Conservation (phyloP, 306 rosid genomes). For the Sphenostylis stenocarpa region DNA sequence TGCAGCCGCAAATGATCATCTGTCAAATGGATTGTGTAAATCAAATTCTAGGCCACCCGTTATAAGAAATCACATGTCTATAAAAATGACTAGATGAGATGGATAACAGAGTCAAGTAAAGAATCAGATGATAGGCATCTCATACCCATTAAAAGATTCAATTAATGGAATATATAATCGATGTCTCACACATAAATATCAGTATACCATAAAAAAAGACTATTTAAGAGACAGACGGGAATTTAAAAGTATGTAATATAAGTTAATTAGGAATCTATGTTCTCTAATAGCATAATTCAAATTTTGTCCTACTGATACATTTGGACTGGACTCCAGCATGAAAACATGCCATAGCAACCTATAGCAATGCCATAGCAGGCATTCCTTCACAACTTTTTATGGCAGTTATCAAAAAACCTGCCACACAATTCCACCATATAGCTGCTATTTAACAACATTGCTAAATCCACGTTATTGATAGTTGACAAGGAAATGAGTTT, state of each 20-base stretch:
- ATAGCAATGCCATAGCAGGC: no score
- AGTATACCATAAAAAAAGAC: background rate
- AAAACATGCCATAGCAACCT: no score
- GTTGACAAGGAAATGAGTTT: no score
- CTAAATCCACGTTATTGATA: no score
- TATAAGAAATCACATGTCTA: background rate
- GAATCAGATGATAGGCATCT: background rate
- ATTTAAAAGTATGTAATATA: background rate
- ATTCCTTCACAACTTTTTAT: no score
- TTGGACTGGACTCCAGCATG: background rate
- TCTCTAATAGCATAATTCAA: background rate
- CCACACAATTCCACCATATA: no score
- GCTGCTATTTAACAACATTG: no score
- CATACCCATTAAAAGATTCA: background rate
- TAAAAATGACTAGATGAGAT: background rate
- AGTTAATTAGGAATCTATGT: constrained; percentile 1
- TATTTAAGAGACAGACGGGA: background rate
- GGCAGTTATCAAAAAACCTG: no score
- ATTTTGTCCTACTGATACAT: constrained; percentile 5
- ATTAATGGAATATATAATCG: background rate
- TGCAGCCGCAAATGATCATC: background rate
- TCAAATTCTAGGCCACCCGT: background rate
- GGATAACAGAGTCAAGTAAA: constrained; percentile 12
- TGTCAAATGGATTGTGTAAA: background rate
- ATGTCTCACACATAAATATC: background rate